A percentile compares a stretch with the other conserved stretches of the same genome.
Conservation (phyloP, 164 flowering plant genomes). For the Umbellularia californica region DNA sequence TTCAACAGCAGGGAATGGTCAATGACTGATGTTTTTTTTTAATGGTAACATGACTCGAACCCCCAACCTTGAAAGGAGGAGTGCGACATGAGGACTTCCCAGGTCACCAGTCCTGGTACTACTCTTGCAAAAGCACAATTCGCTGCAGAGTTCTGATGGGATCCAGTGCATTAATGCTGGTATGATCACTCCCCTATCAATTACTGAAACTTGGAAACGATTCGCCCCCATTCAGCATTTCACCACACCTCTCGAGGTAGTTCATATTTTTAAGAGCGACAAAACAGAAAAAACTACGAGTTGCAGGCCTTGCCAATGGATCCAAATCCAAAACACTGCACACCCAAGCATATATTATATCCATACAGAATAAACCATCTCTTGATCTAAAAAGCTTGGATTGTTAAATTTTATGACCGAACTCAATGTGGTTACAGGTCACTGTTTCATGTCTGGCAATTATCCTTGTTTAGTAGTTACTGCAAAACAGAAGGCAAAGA, state of each 20-base stretch:
- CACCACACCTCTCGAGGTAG: no score
- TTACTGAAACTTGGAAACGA: no score
- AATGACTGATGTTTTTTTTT: neutral
- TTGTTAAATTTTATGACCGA: neutral
- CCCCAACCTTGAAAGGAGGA: neutral
- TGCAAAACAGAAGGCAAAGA: neutral
- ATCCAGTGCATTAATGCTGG: neutral
- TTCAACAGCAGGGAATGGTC: conserved; percentile 6
- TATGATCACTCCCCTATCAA: neutral
- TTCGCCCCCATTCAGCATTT: no score
- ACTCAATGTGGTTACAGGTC: neutral
- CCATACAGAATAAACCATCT: neutral
- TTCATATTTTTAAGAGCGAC: no score
- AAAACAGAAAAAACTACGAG: neutral
- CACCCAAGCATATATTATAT: neutral
- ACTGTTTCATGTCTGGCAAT: neutral
- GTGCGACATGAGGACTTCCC: conserved; percentile 6
- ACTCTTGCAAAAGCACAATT: neutral
- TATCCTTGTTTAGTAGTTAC: neutral
- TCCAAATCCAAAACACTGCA: neutral
- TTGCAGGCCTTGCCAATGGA: neutral
- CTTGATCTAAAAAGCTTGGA: neutral
- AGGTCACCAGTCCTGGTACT: neutral
- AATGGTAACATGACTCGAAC: conserved; percentile 9
- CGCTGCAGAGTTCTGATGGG: neutral